Percentiles rank a stretch among this genome's conserved stretches.
These are phyloP conservation scores for Fusarium sp. DNA, from an alignment of 2,329 filamentous ascomycete genomes.

Conservation along the genomic window DNA sequence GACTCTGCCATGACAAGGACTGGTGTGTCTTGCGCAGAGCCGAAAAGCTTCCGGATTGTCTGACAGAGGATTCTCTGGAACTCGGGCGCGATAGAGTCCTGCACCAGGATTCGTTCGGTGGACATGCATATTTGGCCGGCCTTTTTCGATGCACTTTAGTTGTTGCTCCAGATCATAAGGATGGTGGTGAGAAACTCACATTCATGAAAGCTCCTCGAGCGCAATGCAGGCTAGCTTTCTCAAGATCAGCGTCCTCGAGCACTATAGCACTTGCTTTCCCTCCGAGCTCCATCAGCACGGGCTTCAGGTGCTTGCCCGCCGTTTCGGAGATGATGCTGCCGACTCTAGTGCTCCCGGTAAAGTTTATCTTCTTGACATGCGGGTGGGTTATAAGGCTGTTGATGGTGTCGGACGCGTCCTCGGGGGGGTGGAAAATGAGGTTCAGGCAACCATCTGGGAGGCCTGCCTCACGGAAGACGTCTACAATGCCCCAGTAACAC, in stretches of 20 bases:
- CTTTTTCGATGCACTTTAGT: slow-evolving; percentile 11
- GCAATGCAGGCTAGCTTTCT: slow-evolving; percentile 75
- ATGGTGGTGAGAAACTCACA: background rate
- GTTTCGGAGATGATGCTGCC: slow-evolving; percentile 77
- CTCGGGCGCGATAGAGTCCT: slow-evolving; percentile 8
- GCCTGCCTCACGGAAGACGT: slow-evolving; percentile 77
- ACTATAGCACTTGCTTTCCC: slow-evolving; percentile 85
- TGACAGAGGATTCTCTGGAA: slow-evolving; percentile 9
- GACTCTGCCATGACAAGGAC: slow-evolving; percentile 12
- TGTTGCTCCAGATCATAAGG: background rate
- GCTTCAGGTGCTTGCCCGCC: slow-evolving; percentile 81
- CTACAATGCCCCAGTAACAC: slow-evolving; percentile 70
- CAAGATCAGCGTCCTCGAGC: slow-evolving; percentile 81
- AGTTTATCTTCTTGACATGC: slow-evolving; percentile 82
- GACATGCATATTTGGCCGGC: slow-evolving; percentile 86
- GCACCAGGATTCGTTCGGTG: slow-evolving; percentile 65
- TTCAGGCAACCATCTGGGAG: slow-evolving; percentile 82
- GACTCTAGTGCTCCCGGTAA: slow-evolving; percentile 81
- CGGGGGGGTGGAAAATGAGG: slow-evolving; percentile 72
- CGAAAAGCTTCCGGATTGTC: slow-evolving; percentile 7
- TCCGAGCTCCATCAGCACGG: slow-evolving; percentile 82
- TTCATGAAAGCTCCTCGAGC: slow-evolving; percentile 43
- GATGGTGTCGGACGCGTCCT: slow-evolving; percentile 75
- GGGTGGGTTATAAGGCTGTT: slow-evolving; percentile 74
- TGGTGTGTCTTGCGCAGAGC: slow-evolving; percentile 5